These are phyloP conservation scores for Naganishia sp. DNA, from an alignment of 1,284 basidiomycete species.

Conservation along the genomic window DNA sequence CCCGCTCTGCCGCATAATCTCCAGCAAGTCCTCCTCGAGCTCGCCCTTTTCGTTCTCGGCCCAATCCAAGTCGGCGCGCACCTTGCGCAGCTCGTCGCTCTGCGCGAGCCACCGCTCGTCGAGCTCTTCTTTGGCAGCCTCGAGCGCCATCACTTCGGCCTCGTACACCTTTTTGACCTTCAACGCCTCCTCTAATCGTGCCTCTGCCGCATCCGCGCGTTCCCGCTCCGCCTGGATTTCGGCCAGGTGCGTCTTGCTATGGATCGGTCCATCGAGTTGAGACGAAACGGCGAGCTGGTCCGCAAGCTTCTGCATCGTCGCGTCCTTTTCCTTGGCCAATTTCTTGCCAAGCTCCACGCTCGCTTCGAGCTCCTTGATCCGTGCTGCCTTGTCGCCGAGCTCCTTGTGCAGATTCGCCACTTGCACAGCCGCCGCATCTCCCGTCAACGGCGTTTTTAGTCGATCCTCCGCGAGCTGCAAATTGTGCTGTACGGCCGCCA, in stretches of 20 bases:
- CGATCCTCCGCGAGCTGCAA: background rate
- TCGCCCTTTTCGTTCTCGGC: slow-evolving; percentile 4
- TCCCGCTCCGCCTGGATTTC: slow-evolving; percentile 6
- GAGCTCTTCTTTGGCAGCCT: slow-evolving; percentile 11
- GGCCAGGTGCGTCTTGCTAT: background rate
- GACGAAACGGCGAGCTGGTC: background rate
- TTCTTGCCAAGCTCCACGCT: background rate
- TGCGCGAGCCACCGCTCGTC: slow-evolving; percentile 9
- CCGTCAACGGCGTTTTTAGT: background rate
- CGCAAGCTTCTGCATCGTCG: background rate
- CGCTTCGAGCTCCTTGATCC: background rate
- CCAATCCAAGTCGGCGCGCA: slow-evolving; percentile 4
- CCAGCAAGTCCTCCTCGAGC: slow-evolving; percentile 3
- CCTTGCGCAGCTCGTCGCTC: slow-evolving; percentile 1
- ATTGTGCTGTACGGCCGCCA: background rate
- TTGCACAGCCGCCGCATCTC: background rate
- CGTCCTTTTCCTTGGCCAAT: slow-evolving; percentile 1
- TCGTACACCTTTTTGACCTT: background rate
- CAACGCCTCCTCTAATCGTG: slow-evolving; percentile 8
- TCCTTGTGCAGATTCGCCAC: background rate
- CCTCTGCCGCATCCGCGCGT: background rate
- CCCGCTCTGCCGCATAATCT: slow-evolving; percentile 6
- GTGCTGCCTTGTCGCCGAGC: background rate
- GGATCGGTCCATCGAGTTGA: background rate
- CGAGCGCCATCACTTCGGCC: slow-evolving; percentile 5